These are phyloP conservation scores for Acacia confusa DNA, from an alignment of 306 rosid genomes.

Conservation along the genomic window DNA sequence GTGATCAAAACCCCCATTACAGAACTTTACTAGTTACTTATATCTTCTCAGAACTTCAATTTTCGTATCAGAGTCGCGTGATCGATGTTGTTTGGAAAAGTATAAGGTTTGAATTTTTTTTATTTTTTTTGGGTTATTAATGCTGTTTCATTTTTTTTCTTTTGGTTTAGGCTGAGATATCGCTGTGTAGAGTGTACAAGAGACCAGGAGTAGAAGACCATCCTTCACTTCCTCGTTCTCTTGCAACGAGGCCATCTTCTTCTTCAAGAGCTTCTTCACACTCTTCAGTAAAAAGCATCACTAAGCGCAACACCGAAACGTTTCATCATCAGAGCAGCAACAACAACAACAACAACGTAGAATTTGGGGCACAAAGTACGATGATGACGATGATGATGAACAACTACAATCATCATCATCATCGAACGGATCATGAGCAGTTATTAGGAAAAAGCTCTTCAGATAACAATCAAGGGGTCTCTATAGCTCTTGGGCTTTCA, in stretches of 20 bases:
- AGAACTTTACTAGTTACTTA: background rate
- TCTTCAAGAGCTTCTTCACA: conserved; percentile 38
- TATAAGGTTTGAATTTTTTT: background rate
- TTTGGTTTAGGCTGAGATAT: conserved; percentile 73
- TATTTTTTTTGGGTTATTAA: background rate
- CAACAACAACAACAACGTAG: conserved; percentile 31
- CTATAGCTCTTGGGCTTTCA: conserved; percentile 69
- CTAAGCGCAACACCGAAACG: conserved; percentile 29
- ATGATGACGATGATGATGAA: background rate
- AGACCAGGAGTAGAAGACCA: conserved; percentile 97
- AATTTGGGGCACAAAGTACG: conserved; percentile 32
- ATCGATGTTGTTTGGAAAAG: background rate
- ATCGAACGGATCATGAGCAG: no score
- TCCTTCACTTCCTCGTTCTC: conserved; percentile 82
- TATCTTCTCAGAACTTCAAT: background rate
- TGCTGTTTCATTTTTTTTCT: background rate
- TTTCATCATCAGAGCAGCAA: conserved; percentile 12
- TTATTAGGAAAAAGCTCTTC: background rate
- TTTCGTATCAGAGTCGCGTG: background rate
- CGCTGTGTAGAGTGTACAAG: conserved; percentile 91
- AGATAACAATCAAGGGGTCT: conserved; percentile 21
- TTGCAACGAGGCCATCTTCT: conserved; percentile 64
- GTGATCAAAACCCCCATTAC: background rate
- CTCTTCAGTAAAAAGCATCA: conserved; percentile 1
- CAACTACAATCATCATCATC: background rate